Percentiles rank a stretch among this genome's conserved stretches.
These are phyloP conservation scores for Rhodomyrtus psidioides DNA, from an alignment of 441 rosid species.

Conservation along the genomic window DNA sequence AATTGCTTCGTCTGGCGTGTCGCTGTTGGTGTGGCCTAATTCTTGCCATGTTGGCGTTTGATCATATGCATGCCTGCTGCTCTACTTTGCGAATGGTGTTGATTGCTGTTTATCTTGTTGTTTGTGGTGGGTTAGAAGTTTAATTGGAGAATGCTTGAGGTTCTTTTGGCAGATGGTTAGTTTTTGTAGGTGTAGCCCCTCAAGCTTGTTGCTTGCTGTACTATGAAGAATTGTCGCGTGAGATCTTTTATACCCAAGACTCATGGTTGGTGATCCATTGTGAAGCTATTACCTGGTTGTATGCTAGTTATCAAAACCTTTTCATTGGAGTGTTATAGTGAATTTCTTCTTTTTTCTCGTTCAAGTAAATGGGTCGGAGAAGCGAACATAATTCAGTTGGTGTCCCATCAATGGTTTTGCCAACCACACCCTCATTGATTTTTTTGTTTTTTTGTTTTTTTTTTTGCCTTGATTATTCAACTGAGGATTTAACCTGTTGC, in stretches of 20 bases:
- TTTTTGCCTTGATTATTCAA: background rate
- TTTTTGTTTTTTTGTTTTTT: background rate
- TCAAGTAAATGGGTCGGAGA: background rate
- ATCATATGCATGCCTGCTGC: background rate
- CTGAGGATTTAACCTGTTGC: constrained; percentile 1
- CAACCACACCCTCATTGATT: background rate
- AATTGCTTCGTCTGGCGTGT: background rate
- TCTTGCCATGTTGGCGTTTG: background rate
- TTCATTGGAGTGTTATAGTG: background rate
- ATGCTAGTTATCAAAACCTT: background rate
- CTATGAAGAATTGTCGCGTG: background rate
- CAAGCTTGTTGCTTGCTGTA: background rate
- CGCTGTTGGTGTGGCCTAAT: background rate
- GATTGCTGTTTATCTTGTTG: background rate
- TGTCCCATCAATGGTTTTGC: background rate
- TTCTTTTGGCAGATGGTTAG: background rate
- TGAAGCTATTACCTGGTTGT: background rate
- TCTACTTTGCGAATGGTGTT: background rate
- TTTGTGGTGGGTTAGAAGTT: background rate
- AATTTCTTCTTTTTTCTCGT: background rate
- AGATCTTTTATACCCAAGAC: background rate
- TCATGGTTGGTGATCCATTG: background rate
- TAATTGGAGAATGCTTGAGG: background rate
- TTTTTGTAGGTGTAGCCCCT: background rate
- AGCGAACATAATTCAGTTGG: background rate